Conservation (phyloP, 148 eudicot genomes). For the Silene uniflora region DNA sequence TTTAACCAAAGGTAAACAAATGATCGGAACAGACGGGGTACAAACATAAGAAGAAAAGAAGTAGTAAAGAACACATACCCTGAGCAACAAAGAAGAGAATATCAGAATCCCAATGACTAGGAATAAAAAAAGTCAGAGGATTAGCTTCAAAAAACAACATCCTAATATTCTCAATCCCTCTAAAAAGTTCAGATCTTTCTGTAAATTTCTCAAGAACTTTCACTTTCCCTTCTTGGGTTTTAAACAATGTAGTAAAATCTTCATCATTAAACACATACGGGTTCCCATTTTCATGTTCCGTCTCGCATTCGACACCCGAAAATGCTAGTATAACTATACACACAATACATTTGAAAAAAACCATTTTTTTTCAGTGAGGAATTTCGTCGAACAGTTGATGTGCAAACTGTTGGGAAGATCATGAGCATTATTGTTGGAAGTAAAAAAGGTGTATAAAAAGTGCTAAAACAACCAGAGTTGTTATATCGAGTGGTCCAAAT, state of each 20-base stretch:
- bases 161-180: constrained; percentile 64
- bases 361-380: constrained; percentile 16
- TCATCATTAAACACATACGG: constrained; percentile 64
- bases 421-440: too few species aligned
- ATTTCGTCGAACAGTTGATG: constrained; percentile 23
- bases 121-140: constrained; percentile 66
- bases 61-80: constrained; percentile 35
- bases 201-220: constrained; percentile 45
- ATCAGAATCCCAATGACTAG: constrained; percentile 68
- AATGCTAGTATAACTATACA: constrained; percentile 9
- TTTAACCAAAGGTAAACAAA: too few species aligned
- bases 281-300: constrained; percentile 4
- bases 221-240: constrained; percentile 41
- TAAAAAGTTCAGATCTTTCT: constrained; percentile 50
- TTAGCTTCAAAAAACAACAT: constrained; percentile 56
- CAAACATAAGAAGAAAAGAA: neutral
- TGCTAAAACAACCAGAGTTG: too few species aligned
- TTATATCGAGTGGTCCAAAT: too few species aligned
- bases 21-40: too few species aligned
- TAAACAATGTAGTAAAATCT: constrained; percentile 34
- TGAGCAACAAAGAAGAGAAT: constrained; percentile 52
- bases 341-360: constrained; percentile 8
- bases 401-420: neutral
- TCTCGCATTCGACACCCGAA: neutral
- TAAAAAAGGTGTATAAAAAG: too few species aligned